A percentile compares a stretch with the other conserved stretches of the same genome.
Conservation (phyloP, 805 yeast species). For the Kregervanrija fluxuum region DNA sequence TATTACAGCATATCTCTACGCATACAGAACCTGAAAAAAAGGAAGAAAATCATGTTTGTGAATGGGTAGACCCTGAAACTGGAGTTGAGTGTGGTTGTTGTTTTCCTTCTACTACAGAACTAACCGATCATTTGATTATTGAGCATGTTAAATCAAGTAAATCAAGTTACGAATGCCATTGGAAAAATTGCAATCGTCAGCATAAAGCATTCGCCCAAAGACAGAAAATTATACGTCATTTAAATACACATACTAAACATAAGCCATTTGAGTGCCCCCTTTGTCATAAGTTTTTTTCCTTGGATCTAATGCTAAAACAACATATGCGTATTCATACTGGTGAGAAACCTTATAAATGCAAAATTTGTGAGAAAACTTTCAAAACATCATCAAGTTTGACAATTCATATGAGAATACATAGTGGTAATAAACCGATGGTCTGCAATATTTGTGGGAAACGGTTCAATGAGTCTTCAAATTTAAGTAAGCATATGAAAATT, state of each 20-base stretch:
- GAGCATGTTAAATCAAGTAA: constrained; percentile 73
- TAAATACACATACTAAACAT: constrained; percentile 81
- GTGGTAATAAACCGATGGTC: constrained; percentile 80
- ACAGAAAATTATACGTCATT: constrained; percentile 79
- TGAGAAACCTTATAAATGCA: constrained; percentile 77
- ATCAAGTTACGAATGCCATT: constrained; percentile 59
- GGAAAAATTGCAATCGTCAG: constrained; percentile 71
- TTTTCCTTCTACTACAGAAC: constrained; percentile 48
- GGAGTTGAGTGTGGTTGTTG: constrained; percentile 37
- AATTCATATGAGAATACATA: constrained; percentile 79
- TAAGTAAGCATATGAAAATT: constrained; percentile 79
- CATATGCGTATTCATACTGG: constrained; percentile 85
- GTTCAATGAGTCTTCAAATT: constrained; percentile 83
- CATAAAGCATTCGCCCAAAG: constrained; percentile 66
- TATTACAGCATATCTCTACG: constrained; percentile 54
- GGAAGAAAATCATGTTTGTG: constrained; percentile 23
- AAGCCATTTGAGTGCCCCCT: constrained; percentile 68
- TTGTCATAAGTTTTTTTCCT: constrained; percentile 70
- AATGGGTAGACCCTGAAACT: constrained; percentile 29
- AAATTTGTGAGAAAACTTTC: constrained; percentile 66
- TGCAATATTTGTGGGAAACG: constrained; percentile 79
- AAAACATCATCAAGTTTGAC: constrained; percentile 78
- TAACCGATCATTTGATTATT: constrained; percentile 64
- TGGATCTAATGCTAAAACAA: constrained; percentile 68
- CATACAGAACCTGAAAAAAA: constrained; percentile 6